Evolutionary conservation across 495 filamentous ascomycete genomes (phyloP).

Genomic region (Penicillium simplicissimum): DNA sequence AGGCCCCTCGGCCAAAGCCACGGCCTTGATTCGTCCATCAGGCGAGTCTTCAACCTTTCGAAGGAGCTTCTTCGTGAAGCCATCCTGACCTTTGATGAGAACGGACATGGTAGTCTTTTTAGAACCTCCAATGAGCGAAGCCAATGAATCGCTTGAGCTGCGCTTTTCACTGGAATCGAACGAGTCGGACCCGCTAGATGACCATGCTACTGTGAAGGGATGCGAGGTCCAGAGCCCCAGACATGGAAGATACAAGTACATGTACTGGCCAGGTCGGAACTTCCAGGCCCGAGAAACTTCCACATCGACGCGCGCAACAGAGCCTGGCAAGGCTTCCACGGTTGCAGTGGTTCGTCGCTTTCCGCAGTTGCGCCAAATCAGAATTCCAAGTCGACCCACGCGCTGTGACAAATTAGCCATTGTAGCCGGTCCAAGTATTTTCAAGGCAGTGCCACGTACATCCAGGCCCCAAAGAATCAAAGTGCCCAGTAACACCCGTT

Average conservation of each 20-base stretch:
- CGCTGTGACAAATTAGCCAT: conserved; percentile 48
- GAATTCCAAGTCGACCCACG: conserved; percentile 46
- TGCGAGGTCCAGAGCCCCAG: conserved; percentile 55
- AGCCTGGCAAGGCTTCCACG: conserved; percentile 53
- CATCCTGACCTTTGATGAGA: conserved; percentile 54
- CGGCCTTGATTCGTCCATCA: conserved; percentile 43
- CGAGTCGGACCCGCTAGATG: conserved; percentile 18
- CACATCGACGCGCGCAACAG: conserved; percentile 51
- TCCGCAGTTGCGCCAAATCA: conserved; percentile 62
- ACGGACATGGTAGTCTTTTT: conserved; percentile 49
- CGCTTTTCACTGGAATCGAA: conserved; percentile 28
- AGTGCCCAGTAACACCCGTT: conserved; percentile 40
- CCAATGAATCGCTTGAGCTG: conserved; percentile 37
- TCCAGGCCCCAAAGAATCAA: conserved; percentile 45
- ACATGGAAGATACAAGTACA: conserved; percentile 56
- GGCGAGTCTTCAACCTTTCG: conserved; percentile 42
- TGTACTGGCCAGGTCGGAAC: conserved; percentile 54
- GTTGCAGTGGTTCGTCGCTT: conserved; percentile 45
- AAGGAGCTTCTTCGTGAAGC: conserved; percentile 54
- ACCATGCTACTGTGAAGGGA: conserved; percentile 61
- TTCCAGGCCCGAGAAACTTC: conserved; percentile 50
- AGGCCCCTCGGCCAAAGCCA: conserved; percentile 56
- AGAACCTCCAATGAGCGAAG: conserved; percentile 32
- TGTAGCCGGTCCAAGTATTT: conserved; percentile 18
- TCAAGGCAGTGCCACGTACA: conserved; percentile 20